Conservation (phyloP, 2,329 filamentous ascomycete species). For the Tolypocladium guangdongense region DNA sequence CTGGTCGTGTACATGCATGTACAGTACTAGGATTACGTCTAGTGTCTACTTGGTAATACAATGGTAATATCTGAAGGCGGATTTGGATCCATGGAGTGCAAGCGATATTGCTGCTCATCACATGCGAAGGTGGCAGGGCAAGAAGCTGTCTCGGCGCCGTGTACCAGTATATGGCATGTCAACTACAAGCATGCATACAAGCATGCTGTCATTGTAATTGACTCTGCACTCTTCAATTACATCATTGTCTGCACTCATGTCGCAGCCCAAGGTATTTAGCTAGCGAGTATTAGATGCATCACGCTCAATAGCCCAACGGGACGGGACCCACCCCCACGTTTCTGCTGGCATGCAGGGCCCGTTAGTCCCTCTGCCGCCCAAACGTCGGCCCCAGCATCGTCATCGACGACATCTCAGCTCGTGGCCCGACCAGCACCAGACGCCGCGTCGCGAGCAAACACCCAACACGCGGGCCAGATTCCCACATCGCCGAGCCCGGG, state of each 20-base stretch:
- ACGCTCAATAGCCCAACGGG: too few species aligned
- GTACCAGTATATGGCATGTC: too few species aligned
- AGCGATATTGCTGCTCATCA: background rate
- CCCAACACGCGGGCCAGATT: background rate
- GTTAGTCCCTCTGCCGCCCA: background rate
- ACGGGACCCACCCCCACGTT: background rate
- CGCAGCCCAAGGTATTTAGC: too few species aligned
- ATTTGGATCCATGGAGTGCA: background rate
- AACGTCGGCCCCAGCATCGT: background rate
- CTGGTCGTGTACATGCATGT: background rate
- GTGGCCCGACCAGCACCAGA: background rate
- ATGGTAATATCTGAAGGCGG: background rate
- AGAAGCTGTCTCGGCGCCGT: background rate
- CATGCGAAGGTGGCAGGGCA: background rate
- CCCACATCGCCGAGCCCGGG: background rate
- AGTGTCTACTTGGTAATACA: background rate
- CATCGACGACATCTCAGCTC: background rate
- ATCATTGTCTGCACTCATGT: too few species aligned
- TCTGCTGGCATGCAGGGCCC: background rate
- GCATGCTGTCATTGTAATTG: background rate
- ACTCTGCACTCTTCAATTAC: background rate
- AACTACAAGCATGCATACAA: too few species aligned
- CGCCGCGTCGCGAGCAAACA: background rate
- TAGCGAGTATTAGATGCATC: too few species aligned
- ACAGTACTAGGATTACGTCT: background rate